phyloP scores from a whole-genome alignment of 345 rosid species.

The Boechera divaricarpa region DNA sequence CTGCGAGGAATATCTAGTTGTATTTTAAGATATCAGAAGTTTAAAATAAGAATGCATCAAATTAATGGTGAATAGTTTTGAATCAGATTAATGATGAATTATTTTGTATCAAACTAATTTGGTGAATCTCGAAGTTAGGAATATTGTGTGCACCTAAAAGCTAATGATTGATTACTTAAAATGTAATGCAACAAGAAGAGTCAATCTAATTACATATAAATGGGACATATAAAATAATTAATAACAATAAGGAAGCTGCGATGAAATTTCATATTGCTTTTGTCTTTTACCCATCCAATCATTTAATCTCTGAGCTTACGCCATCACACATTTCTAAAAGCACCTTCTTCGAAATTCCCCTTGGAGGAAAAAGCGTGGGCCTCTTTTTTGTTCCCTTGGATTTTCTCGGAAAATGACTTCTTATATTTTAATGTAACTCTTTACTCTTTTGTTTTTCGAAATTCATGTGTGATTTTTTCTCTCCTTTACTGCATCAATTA shows the following conservation, averaged over 20 bases:
- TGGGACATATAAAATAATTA: slow-evolving; percentile 4
- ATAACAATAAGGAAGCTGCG: slow-evolving; percentile 36
- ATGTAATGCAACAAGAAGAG: slow-evolving; percentile 37
- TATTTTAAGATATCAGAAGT: not conserved
- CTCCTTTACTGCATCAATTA: no score
- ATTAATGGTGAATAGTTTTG: not conserved
- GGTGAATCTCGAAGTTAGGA: slow-evolving; percentile 5
- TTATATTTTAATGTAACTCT: not conserved
- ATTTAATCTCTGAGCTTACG: slow-evolving; percentile 29
- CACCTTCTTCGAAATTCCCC: slow-evolving; percentile 46
- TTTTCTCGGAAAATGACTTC: slow-evolving; percentile 38
- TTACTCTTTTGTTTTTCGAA: not conserved
- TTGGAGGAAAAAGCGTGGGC: slow-evolving; percentile 29
- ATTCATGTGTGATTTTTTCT: not conserved
- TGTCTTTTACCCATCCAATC: slow-evolving; percentile 30
- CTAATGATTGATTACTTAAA: slow-evolving; percentile 25
- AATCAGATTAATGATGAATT: not conserved
- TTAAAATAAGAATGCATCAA: not conserved
- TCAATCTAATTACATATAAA: not conserved
- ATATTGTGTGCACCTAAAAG: slow-evolving; percentile 9
- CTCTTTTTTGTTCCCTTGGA: slow-evolving; percentile 36
- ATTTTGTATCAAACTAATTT: slow-evolving; percentile 5
- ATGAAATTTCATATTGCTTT: slow-evolving; percentile 34
- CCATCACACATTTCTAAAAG: slow-evolving; percentile 30
- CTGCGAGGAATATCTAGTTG: not conserved